phyloP scores from a whole-genome alignment of 192 early-diverging fungal species.

The Umbelopsis isabellina region DNA sequence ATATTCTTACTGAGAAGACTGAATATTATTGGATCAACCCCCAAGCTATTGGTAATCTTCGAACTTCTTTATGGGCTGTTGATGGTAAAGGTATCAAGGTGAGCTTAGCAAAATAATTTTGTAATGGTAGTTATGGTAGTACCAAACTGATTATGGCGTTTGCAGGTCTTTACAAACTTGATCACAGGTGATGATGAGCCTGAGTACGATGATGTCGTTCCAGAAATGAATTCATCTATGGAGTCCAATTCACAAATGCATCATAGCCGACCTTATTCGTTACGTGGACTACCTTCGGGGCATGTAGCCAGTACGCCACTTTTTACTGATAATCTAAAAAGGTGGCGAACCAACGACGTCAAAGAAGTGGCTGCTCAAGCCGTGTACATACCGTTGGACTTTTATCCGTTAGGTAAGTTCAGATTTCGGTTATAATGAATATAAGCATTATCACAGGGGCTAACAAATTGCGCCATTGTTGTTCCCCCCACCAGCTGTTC shows the following conservation, averaged over 20 bases:
- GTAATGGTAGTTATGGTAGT: not conserved
- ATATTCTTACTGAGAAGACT: slow-evolving; percentile 58
- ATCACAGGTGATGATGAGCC: slow-evolving; percentile 26
- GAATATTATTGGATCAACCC: slow-evolving; percentile 80
- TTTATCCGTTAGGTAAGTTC: slow-evolving; percentile 75
- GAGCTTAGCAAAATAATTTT: slow-evolving; percentile 31
- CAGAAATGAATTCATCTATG: not conserved
- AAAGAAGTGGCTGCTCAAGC: slow-evolving; percentile 32
- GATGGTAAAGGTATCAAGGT: slow-evolving; percentile 69
- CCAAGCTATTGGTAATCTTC: slow-evolving; percentile 54
- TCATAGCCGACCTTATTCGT: slow-evolving; percentile 1
- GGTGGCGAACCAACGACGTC: slow-evolving; percentile 29
- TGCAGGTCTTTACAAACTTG: slow-evolving; percentile 37
- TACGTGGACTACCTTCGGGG: not conserved
- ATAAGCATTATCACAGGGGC: not conserved
- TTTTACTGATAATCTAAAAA: slow-evolving; percentile 19
- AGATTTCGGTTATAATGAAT: not conserved
- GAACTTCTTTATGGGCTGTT: slow-evolving; percentile 72
- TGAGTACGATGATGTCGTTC: not conserved
- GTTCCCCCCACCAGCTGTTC: slow-evolving; percentile 55
- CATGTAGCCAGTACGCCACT: slow-evolving; percentile 2
- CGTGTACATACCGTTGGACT: slow-evolving; percentile 67
- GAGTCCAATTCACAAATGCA: not conserved
- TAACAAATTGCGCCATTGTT: not conserved
- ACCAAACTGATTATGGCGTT: slow-evolving; percentile 10